A percentile compares a stretch with the other conserved stretches of the same genome.
Evolutionary conservation across 129 eudicot species (phyloP).

Genomic region (Lactuca saligna): DNA sequence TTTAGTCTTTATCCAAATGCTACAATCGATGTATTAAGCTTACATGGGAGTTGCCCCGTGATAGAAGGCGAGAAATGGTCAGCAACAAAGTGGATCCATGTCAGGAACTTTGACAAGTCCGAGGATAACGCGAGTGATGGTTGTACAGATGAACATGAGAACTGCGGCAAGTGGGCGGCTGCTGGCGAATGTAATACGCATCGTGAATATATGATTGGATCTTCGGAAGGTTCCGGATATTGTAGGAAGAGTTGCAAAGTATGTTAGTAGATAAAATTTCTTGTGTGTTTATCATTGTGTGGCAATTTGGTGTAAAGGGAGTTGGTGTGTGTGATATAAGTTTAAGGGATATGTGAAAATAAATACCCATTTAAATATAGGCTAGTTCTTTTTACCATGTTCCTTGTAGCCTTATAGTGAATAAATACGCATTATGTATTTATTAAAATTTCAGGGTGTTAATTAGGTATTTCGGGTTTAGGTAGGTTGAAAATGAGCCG

Average conservation of each 20-base stretch:
- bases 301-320: conserved; percentile 12
- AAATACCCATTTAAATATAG: no score
- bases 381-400: not conserved
- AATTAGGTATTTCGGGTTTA: not conserved
- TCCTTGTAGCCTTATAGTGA: not conserved
- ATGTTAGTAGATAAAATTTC: conserved; percentile 39
- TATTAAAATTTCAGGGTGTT: not conserved
- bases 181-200: conserved; percentile 70
- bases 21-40: conserved; percentile 58
- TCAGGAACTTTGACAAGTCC: conserved; percentile 44
- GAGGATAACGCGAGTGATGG: conserved; percentile 11
- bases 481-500: not conserved
- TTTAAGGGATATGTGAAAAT: conserved; percentile 13
- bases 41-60: conserved; percentile 90
- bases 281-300: conserved; percentile 9
- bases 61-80: conserved; percentile 94
- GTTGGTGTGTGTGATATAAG: conserved; percentile 18
- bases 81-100: conserved; percentile 79
- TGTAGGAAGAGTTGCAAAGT: conserved; percentile 87
- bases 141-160: conserved; percentile 46
- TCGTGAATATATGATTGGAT: conserved; percentile 63
- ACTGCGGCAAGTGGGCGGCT: conserved; percentile 67
- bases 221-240: conserved; percentile 35
- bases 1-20: conserved; percentile 79
- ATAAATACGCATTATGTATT: no score